A percentile compares a stretch with the other conserved stretches of the same genome.
Conservation (phyloP, 805 yeast species). For the Candida manassasensis region DNA sequence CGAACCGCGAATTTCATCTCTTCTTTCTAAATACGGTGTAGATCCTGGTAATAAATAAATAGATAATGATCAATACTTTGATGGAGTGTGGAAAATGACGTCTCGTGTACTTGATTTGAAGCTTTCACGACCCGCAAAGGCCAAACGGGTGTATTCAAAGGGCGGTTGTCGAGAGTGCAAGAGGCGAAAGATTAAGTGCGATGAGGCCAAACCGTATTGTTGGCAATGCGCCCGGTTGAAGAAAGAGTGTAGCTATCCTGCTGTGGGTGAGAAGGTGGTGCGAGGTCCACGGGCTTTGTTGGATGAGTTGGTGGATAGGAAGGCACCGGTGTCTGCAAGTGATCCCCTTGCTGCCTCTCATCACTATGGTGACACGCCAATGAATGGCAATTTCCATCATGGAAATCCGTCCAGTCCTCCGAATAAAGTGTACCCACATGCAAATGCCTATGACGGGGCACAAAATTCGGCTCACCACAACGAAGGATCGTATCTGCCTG, state of each 20-base stretch:
- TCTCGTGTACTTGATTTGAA: conserved; percentile 3
- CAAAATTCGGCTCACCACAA: no score
- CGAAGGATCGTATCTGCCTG: no score
- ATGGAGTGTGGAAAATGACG: background rate
- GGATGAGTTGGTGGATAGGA: background rate
- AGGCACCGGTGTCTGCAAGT: background rate
- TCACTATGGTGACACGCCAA: background rate
- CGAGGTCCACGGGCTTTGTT: conserved; percentile 18
- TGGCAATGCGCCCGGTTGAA: conserved; percentile 34
- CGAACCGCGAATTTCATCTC: background rate
- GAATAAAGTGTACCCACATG: no score
- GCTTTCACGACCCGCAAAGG: conserved; percentile 2
- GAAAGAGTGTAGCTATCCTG: conserved; percentile 33
- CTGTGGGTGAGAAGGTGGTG: conserved; percentile 31
- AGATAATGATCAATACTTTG: background rate
- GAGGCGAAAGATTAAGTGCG: conserved; percentile 40
- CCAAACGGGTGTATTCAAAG: conserved; percentile 23
- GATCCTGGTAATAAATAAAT: no score
- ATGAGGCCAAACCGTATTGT: conserved; percentile 36
- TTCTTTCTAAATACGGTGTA: no score
- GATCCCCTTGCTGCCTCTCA: conserved; percentile 1
- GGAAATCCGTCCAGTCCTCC: no score
- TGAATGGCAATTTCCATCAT: background rate
- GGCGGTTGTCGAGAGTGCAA: conserved; percentile 40
- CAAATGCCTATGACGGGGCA: no score